A percentile compares a stretch with the other conserved stretches of the same genome.
Conservation (phyloP, 129 eudicot genomes). For the Logfia minima region DNA sequence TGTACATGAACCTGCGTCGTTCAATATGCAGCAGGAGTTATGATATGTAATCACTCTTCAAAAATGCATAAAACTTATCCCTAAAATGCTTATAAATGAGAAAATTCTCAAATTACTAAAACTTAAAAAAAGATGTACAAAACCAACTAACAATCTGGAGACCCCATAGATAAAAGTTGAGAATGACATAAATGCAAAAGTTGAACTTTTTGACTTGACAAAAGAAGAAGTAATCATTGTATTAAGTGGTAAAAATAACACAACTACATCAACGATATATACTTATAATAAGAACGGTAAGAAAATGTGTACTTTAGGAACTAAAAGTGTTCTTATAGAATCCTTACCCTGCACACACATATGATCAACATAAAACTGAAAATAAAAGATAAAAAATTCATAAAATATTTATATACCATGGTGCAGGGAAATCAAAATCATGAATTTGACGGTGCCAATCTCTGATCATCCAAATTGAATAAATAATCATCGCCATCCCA, state of each 20-base stretch:
- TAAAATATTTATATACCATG: constrained; percentile 49
- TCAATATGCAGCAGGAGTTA: neutral
- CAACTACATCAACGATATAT: too few relatives aligned
- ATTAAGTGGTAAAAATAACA: too few relatives aligned
- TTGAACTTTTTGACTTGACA: neutral
- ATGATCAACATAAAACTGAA: neutral
- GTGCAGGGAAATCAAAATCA: constrained; percentile 46
- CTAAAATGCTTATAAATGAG: neutral
- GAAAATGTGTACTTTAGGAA: neutral
- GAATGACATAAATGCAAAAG: constrained; percentile 15
- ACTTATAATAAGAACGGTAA: too few relatives aligned
- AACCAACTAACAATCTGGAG: constrained; percentile 25
- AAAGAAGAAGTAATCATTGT: neutral
- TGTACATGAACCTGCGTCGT: constrained; percentile 75
- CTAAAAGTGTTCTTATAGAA: neutral
- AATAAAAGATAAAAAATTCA: neutral
- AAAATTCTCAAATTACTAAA: constrained; percentile 9
- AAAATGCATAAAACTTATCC: neutral
- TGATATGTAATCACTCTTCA: neutral
- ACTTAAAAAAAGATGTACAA: neutral
- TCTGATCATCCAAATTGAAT: constrained; percentile 83
- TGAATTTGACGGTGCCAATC: constrained; percentile 53
- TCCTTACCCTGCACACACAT: neutral
- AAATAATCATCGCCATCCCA: constrained; percentile 72
- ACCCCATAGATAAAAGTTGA: constrained; percentile 20